These are phyloP conservation scores for Fusarium brachygibbosum DNA, from an alignment of 2,329 filamentous ascomycete species.

Conservation along the genomic window DNA sequence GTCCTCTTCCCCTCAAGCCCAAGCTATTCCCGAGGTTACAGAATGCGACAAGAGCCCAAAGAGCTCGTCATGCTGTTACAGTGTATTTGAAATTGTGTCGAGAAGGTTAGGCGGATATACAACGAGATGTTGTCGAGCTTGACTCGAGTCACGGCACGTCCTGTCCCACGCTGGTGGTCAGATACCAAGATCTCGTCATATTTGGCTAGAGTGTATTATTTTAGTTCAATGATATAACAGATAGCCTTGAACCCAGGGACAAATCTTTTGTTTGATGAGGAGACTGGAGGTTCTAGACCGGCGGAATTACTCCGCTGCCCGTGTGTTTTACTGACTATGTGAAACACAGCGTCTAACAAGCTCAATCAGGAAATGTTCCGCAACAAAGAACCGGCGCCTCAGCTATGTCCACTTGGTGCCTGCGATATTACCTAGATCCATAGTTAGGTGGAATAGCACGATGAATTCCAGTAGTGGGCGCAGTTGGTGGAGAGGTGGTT, in stretches of 20 bases:
- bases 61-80: neutral
- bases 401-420: slow-evolving; percentile 42
- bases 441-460: slow-evolving; percentile 31
- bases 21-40: slow-evolving; percentile 20
- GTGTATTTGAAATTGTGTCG: neutral
- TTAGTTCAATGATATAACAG: neutral
- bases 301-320: neutral
- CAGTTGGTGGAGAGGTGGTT: slow-evolving; percentile 25
- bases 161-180: neutral
- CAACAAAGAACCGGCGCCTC: slow-evolving; percentile 23
- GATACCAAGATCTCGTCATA: neutral
- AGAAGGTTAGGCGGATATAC: neutral
- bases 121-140: neutral
- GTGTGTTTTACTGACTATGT: slow-evolving; percentile 3
- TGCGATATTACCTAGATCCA: slow-evolving; percentile 6
- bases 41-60: neutral
- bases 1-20: slow-evolving; percentile 7
- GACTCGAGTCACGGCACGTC: neutral
- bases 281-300: neutral
- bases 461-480: slow-evolving; percentile 36
- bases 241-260: neutral
- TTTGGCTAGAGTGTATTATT: slow-evolving; percentile 6
- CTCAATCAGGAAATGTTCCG: slow-evolving; percentile 19
- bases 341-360: slow-evolving; percentile 8
- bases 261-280: neutral